These are phyloP conservation scores for Elaeis guineensis DNA, from an alignment of 176 grass and related monocot species.

Conservation along the genomic window DNA sequence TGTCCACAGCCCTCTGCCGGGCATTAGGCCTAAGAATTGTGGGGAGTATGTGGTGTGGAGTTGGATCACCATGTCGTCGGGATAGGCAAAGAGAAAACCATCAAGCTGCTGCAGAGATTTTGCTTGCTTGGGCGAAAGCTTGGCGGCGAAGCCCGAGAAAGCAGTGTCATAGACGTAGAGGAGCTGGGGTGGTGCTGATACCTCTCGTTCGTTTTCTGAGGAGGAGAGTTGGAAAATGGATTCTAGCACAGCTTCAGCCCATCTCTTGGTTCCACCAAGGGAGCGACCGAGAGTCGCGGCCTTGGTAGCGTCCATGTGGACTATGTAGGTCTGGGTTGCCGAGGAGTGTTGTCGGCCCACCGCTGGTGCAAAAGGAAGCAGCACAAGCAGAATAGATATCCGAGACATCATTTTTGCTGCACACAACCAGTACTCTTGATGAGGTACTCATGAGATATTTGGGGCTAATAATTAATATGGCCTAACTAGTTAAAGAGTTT, in stretches of 20 bases:
- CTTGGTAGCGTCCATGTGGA: not conserved
- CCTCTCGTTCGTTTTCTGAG: not conserved
- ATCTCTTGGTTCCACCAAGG: not conserved
- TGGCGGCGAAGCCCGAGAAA: conserved; percentile 15
- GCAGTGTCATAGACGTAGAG: conserved; percentile 1
- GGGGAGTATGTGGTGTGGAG: conserved; percentile 12
- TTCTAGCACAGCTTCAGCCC: conserved; percentile 2
- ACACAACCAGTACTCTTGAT: too few species aligned
- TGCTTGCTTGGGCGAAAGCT: not conserved
- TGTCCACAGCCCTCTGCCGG: conserved; percentile 11
- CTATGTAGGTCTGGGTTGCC: conserved; percentile 1
- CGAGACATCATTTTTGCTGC: too few species aligned
- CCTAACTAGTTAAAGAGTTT: too few species aligned
- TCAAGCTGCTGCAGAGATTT: not conserved
- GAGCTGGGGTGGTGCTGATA: not conserved
- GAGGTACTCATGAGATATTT: too few species aligned
- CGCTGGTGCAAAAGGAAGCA: too few species aligned
- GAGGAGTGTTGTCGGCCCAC: too few species aligned
- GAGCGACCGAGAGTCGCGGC: not conserved
- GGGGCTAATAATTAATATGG: too few species aligned
- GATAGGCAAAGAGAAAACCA: not conserved
- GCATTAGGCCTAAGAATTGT: not conserved
- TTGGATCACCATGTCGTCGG: not conserved
- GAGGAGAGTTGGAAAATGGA: not conserved
- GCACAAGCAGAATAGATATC: too few species aligned